Evolutionary conservation across 2,329 filamentous ascomycete genomes (phyloP).

Genomic region (Rutstroemia sp.): DNA sequence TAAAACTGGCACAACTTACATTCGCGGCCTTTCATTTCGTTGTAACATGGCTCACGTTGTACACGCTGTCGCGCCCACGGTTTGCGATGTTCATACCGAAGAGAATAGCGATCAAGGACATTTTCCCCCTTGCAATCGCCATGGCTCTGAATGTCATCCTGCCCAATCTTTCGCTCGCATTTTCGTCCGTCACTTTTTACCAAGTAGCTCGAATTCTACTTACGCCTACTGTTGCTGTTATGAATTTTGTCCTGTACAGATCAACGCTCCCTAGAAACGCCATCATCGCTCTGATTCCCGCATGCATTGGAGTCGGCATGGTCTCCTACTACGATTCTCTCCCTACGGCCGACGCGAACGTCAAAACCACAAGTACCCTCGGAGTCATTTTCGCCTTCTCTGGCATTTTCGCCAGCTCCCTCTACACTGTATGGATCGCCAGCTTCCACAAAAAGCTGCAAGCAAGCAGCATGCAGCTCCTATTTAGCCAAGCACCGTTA

Average conservation of each 20-base stretch:
- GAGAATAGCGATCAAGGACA: slow-evolving; percentile 44
- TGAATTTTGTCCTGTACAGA: slow-evolving; percentile 57
- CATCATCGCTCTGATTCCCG: slow-evolving; percentile 45
- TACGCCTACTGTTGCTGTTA: slow-evolving; percentile 55
- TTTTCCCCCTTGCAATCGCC: slow-evolving; percentile 56
- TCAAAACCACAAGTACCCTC: slow-evolving; percentile 48
- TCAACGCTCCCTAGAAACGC: slow-evolving; percentile 48
- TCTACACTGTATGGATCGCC: slow-evolving; percentile 64
- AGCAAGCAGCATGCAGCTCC: slow-evolving; percentile 61
- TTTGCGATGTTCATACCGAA: slow-evolving; percentile 53
- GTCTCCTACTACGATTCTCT: slow-evolving; percentile 64
- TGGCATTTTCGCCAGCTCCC: slow-evolving; percentile 56
- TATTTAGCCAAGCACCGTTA: slow-evolving; percentile 61
- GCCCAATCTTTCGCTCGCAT: slow-evolving; percentile 60
- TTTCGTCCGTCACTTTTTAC: slow-evolving; percentile 62
- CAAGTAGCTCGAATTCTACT: slow-evolving; percentile 61
- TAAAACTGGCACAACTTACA: slow-evolving; percentile 55
- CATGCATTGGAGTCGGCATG: slow-evolving; percentile 56
- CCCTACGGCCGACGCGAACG: slow-evolving; percentile 36
- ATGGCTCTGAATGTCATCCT: slow-evolving; percentile 66
- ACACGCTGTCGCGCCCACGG: slow-evolving; percentile 48
- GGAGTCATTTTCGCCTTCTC: slow-evolving; percentile 58
- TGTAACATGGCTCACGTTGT: slow-evolving; percentile 58
- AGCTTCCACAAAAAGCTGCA: slow-evolving; percentile 58
- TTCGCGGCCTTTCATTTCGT: slow-evolving; percentile 65